Evolutionary conservation across 2,329 filamentous ascomycete species (phyloP), one percentile per base, ranked within the genome.

Genomic region (Zelopaecilomyces penicillatus): DNA sequence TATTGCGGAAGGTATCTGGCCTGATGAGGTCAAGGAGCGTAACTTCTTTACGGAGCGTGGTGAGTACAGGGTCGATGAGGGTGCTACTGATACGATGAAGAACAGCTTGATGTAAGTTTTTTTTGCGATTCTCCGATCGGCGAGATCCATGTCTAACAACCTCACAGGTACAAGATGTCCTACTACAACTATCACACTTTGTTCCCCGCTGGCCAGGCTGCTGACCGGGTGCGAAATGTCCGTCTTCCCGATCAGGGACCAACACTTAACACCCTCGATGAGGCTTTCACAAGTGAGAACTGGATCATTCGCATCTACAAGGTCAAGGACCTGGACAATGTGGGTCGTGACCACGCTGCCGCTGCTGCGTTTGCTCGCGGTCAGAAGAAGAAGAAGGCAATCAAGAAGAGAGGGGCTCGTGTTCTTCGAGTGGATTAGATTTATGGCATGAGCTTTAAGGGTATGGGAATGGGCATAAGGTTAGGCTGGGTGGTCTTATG

Each of bases 261-360:
- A 6, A 78, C 85, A 49, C 82, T 98, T 47, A 88, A 85, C 67
- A 93, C 85, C 4, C 69, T 98, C 39, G 93, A 98, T 64, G 93
- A 98, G 70, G 93, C 93, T 7, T 98, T 95, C 66, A 98, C 94
- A 44, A 95, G 88, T 60, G 93, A 98, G 75, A 98, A 98, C 77
- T 98, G 93, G 93, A 98, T 98, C 66, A 97, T 98, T 63, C 80
- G 93, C 52, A 96, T 98, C 61, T 98, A 96, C 78, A 98, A 98
- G 77, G 93, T 98, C 70, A 98, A 98, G 74, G 90, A 95, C 58
- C 82, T 96, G 48, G 93, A 98, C 71, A 97, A 97, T 65, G 75
- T 98, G 53, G 91, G 89, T 44, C 82, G 93, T 63, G 88, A 95
- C 58, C 91, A 96, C 62, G 78, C 78, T 5, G 66, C 76, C 0